phyloP scores from a whole-genome alignment of 164 flowering plant genomes.

The Berberis vulgaris region DNA sequence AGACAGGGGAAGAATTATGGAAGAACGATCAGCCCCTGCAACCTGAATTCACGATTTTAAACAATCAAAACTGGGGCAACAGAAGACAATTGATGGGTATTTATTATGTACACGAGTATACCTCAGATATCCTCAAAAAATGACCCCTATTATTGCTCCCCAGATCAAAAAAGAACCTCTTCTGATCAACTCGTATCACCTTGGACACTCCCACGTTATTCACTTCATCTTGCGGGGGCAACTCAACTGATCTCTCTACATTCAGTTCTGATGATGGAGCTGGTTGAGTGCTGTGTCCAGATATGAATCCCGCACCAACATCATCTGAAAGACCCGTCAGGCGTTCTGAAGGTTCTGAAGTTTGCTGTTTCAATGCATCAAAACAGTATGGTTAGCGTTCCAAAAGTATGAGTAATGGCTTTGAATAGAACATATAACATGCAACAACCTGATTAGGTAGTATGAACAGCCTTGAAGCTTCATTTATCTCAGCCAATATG shows the following conservation, averaged over 20 bases:
- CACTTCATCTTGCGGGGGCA: slow-evolving; percentile 67
- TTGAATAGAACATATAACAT: neutral
- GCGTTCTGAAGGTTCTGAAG: slow-evolving; percentile 67
- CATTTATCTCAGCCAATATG: slow-evolving; percentile 89
- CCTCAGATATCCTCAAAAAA: slow-evolving; percentile 91
- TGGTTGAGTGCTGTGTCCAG: slow-evolving; percentile 68
- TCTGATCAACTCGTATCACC: slow-evolving; percentile 90
- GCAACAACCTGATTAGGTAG: slow-evolving; percentile 58
- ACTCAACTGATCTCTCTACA: slow-evolving; percentile 60
- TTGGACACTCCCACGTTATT: slow-evolving; percentile 67
- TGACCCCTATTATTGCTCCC: slow-evolving; percentile 96
- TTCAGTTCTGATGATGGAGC: slow-evolving; percentile 51
- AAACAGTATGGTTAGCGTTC: slow-evolving; percentile 1
- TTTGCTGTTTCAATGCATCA: slow-evolving; percentile 39
- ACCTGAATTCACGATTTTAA: slow-evolving; percentile 45
- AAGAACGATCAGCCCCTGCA: slow-evolving; percentile 90
- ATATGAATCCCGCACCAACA: slow-evolving; percentile 95
- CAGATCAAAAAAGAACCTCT: slow-evolving; percentile 94
- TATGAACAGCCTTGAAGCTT: slow-evolving; percentile 64
- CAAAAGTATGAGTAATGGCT: neutral
- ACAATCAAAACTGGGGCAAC: neutral
- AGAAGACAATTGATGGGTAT: neutral
- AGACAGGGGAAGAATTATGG: slow-evolving; percentile 89
- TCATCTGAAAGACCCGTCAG: slow-evolving; percentile 89
- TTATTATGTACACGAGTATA: slow-evolving; percentile 2